A percentile compares a stretch with the other conserved stretches of the same genome.
Evolutionary conservation across 2,329 filamentous ascomycete species (phyloP).

Genomic region (Calycina herbarum): DNA sequence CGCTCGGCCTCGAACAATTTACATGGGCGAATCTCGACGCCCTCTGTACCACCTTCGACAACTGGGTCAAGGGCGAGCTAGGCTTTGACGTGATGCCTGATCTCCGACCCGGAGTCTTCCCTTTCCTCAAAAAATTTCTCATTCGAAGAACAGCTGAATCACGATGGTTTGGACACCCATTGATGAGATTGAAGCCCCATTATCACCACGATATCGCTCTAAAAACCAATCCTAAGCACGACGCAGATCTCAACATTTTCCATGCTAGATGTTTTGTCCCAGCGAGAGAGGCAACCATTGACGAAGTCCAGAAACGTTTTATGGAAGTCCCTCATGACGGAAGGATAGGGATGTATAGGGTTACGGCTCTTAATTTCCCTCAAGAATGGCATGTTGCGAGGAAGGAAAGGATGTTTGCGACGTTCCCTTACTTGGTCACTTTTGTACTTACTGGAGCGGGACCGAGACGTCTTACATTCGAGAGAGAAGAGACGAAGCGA

Average conservation of each 20-base stretch:
- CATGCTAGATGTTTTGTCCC: background rate
- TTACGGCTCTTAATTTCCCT: constrained; percentile 15
- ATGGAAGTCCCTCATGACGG: background rate
- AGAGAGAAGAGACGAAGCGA: constrained; percentile 16
- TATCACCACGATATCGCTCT: constrained; percentile 25
- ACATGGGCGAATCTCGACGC: constrained; percentile 14
- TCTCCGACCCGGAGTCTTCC: background rate
- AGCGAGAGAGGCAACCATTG: background rate
- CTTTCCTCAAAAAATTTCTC: constrained; percentile 25
- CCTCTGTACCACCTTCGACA: constrained; percentile 21
- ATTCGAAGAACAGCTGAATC: constrained; percentile 24
- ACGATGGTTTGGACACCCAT: constrained; percentile 24
- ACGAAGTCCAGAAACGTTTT: background rate
- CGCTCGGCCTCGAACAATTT: constrained; percentile 1
- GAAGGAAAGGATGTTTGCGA: constrained; percentile 21
- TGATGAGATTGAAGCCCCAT: constrained; percentile 24
- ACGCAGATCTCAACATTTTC: background rate
- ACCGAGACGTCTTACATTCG: constrained; percentile 14
- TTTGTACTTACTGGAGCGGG: constrained; percentile 1
- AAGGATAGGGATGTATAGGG: background rate
- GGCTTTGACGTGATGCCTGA: background rate
- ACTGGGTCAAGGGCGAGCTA: constrained; percentile 9
- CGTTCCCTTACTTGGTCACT: constrained; percentile 22
- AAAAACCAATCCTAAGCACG: background rate
- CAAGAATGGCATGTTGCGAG: constrained; percentile 7